Evolutionary conservation across 2,329 filamentous ascomycete species (phyloP).

Genomic region (Tolypocladium album): DNA sequence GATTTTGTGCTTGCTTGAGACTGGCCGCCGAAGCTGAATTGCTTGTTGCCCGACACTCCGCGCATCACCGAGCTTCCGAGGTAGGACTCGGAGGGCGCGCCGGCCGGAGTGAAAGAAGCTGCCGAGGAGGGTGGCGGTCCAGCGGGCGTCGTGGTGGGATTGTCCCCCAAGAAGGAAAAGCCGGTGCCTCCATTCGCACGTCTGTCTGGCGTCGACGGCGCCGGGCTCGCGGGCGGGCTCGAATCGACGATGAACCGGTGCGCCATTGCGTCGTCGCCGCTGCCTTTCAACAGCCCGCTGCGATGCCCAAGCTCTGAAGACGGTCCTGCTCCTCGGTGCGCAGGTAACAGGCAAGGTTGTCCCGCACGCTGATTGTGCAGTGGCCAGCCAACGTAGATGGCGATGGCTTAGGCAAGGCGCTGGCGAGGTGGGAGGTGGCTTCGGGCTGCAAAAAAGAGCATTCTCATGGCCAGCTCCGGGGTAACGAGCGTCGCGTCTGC

Average conservation of each 20-base stretch:
- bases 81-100: constrained; percentile 43
- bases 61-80: constrained; percentile 44
- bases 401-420: not conserved
- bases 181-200: constrained; percentile 20
- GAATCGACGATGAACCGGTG: constrained; percentile 31
- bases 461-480: not conserved
- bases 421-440: not conserved
- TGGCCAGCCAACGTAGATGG: not conserved
- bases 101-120: constrained; percentile 44
- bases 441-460: not conserved
- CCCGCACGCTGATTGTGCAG: not conserved
- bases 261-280: constrained; percentile 21
- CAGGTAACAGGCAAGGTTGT: not conserved
- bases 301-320: not conserved
- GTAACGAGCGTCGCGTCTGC: constrained; percentile 7
- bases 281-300: not conserved
- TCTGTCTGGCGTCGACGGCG: constrained; percentile 39
- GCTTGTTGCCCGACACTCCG: constrained; percentile 26
- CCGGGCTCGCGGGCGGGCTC: constrained; percentile 28
- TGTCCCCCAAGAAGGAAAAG: constrained; percentile 28
- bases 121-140: constrained; percentile 41
- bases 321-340: not conserved
- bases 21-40: constrained; percentile 27
- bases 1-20: constrained; percentile 16
- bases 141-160: constrained; percentile 42